phyloP scores from a whole-genome alignment of 1,139 yeast species.

The Protomyces inouyei region DNA sequence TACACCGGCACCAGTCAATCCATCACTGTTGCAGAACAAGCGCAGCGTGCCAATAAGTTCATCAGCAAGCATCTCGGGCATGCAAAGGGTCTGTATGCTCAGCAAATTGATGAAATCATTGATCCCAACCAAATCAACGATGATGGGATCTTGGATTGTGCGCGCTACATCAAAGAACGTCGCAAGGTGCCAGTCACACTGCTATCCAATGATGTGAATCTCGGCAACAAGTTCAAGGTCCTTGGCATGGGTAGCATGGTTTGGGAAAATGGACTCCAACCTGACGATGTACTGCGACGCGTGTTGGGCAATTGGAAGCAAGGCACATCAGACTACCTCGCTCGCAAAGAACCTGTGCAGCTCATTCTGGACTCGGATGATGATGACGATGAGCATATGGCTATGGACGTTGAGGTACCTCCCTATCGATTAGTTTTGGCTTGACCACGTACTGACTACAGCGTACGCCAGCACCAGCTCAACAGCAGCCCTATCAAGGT shows the following conservation, averaged over 20 bases:
- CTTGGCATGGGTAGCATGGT: slow-evolving; percentile 7
- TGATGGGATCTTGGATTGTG: slow-evolving; percentile 82
- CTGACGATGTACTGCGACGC: not conserved
- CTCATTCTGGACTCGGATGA: not conserved
- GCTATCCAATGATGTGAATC: slow-evolving; percentile 74
- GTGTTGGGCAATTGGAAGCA: not conserved
- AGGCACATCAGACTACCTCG: not conserved
- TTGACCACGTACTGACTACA: no score
- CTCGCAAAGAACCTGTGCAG: not conserved
- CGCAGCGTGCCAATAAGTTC: slow-evolving; percentile 78
- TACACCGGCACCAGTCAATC: slow-evolving; percentile 5
- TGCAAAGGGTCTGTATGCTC: slow-evolving; percentile 56
- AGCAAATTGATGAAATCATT: slow-evolving; percentile 51
- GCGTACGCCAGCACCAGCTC: no score
- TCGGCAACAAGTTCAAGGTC: slow-evolving; percentile 70
- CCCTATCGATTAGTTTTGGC: no score
- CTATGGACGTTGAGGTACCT: not conserved
- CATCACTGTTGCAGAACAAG: slow-evolving; percentile 40
- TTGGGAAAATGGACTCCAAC: not conserved
- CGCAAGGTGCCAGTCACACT: slow-evolving; percentile 51
- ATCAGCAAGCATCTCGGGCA: slow-evolving; percentile 58
- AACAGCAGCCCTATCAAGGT: no score
- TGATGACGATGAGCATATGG: not conserved
- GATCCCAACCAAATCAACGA: slow-evolving; percentile 50
- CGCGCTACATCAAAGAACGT: slow-evolving; percentile 54